Evolutionary conservation across 2,329 filamentous ascomycete genomes (phyloP).

Genomic region (Fusarium circinatum): DNA sequence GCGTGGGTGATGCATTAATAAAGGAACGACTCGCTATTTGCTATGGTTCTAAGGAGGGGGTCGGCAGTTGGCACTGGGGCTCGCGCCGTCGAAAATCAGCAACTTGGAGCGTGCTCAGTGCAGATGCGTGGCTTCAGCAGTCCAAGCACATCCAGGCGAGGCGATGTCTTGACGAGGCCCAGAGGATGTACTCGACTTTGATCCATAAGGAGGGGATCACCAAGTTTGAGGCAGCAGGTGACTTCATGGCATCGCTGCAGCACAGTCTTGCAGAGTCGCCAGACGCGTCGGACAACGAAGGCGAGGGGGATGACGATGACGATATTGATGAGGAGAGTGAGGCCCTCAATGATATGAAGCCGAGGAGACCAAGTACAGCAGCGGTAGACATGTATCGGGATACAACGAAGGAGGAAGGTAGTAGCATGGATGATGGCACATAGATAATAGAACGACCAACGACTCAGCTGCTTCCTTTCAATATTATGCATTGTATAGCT

Average conservation of each 20-base stretch:
- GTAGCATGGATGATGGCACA: conserved; percentile 29
- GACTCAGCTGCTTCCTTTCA: background rate
- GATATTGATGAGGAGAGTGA: conserved; percentile 65
- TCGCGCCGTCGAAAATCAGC: conserved; percentile 84
- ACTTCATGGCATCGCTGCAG: conserved; percentile 64
- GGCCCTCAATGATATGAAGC: conserved; percentile 61
- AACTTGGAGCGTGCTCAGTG: conserved; percentile 85
- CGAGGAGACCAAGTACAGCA: conserved; percentile 66
- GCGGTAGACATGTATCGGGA: conserved; percentile 59
- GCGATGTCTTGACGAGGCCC: conserved; percentile 77
- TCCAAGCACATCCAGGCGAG: conserved; percentile 83
- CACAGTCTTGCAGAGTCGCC: conserved; percentile 60
- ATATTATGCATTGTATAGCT: background rate
- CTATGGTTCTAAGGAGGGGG: conserved; percentile 78
- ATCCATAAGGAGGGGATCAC: conserved; percentile 62
- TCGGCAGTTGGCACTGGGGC: conserved; percentile 75
- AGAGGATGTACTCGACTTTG: conserved; percentile 62
- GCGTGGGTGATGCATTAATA: conserved; percentile 81
- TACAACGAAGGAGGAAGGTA: conserved; percentile 34
- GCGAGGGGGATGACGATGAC: conserved; percentile 57
- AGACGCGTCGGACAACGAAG: conserved; percentile 46
- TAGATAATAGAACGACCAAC: conserved; percentile 51
- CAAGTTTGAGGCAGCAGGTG: conserved; percentile 61
- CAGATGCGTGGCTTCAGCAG: conserved; percentile 84
- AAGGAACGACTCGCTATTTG: conserved; percentile 88